Base-by-base conservation (phyloP, 2,329 filamentous ascomycete genomes). In the Arachnomyces sp. region DNA sequence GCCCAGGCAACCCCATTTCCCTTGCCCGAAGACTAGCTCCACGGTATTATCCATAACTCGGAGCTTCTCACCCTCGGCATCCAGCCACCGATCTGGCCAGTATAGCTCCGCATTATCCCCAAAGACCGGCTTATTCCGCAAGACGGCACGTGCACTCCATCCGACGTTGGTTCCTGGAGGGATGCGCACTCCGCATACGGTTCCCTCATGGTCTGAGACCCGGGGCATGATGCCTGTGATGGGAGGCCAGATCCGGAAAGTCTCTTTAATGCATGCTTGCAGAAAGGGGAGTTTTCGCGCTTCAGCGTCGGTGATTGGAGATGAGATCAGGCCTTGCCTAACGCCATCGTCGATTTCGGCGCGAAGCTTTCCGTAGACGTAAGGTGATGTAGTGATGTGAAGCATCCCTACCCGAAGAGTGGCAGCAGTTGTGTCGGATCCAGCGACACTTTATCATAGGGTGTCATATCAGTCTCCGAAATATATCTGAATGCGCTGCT, bases 11-110 rank as follows among this genome's bases (percentile, higher is more conserved):
- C 31, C 34, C 18, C 31, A 44, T 30, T 35, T 33, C 34, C 42
- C 39, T 25, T 33, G 15, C 5, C 33, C 42, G 33, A 44, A 44
- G n/a, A 44, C 39, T 4, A 44, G 31, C 31, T 44, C 39, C 14
- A 34, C 21, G 7, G 34, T 37, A n/a, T 39, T 30, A 25, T 44
- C 30, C 38, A 41, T 41, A 11, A 12, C 14, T 28, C 18, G 18
- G 15, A 40, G 21, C 29, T 14, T 21, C 6, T 33, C 30, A 2
- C n/a, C 4, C 13, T 16, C 36, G 3, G 11, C 37, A 14, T 69
- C 59, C 8, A 76, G 47, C 69, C 72, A 76, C 32, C 73, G 61
- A 37, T 72, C 71, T 1, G 73, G 74, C 15, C 63, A 57, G 49
- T 69, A 76, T 0, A 63, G 41, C 28, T 63, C 53, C 2, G 65